phyloP scores from a whole-genome alignment of 352 stramenopile genomes.

The Globisporangium acanthophoron region DNA sequence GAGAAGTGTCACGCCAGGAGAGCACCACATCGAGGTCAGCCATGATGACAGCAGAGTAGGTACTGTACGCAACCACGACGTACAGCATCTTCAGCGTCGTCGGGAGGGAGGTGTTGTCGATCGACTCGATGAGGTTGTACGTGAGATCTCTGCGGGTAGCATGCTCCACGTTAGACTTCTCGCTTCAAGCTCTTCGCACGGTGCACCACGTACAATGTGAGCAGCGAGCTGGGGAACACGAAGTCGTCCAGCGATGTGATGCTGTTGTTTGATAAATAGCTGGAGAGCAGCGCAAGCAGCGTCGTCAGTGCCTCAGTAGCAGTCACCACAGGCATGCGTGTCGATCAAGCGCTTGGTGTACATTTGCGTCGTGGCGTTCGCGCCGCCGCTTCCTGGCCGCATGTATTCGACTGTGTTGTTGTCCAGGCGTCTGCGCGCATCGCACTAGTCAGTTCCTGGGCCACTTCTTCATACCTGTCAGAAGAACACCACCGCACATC shows the following conservation, averaged over 20 bases:
- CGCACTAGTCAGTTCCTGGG: neutral
- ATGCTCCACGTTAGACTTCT: neutral
- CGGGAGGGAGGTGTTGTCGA: conserved; percentile 5
- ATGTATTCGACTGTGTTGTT: conserved; percentile 9
- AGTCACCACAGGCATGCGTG: no score
- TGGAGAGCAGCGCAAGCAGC: conserved; percentile 5
- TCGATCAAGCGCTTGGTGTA: neutral
- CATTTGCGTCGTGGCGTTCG: conserved; percentile 10
- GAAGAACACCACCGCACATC: neutral
- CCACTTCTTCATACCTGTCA: no score
- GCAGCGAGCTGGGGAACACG: conserved; percentile 22
- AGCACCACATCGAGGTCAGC: conserved; percentile 9
- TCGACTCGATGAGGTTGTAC: conserved; percentile 1
- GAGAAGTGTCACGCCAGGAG: neutral
- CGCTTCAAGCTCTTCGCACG: neutral
- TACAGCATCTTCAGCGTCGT: conserved; percentile 6
- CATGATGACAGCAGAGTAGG: neutral
- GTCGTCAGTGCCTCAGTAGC: neutral
- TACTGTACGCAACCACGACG: neutral
- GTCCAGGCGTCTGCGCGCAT: conserved; percentile 3
- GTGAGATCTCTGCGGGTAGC: conserved; percentile 1
- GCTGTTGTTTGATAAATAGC: conserved; percentile 34
- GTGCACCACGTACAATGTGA: conserved; percentile 4
- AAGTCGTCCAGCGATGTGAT: conserved; percentile 20
- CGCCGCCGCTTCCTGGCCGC: neutral